Base-by-base conservation (phyloP, 164 flowering plant species). In the Dillenia turbinata region DNA sequence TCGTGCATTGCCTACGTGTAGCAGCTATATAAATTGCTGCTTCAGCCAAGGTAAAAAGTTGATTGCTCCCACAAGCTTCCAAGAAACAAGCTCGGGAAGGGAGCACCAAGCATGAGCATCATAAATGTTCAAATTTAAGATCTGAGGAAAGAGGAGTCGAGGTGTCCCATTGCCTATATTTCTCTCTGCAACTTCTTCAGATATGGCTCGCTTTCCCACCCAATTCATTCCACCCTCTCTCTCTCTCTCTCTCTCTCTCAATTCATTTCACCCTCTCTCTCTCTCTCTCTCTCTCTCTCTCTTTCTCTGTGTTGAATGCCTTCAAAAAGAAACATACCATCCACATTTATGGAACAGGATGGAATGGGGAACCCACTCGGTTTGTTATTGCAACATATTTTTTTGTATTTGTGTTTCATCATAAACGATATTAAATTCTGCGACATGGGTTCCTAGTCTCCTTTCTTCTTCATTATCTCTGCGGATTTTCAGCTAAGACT, bases 121-220 rank as follows among this genome's bases (percentile, higher is more conserved):
- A n/a, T 14, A 13, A 44, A 56, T 22, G 12, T 16, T 9, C 43
- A 44, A 5, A 44, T n/a, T 8, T 48, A 15, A 14, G 46, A 19
- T 10, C 13, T 9, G 24, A n/a, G 26, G 17, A 10, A 26, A 26
- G 2, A 33, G 7, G 40, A 33, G 40, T 4, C 47, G 55, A 60
- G 65, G 71, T 64, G 66, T 63, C 72, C 51, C 57, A 56, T 61
- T 62, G 68, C 66, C 48, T 61, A 51, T 56, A 9, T 19, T 12
- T 9, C 49, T 11, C 48, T 1, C 64, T 61, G 56, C 49, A 44
- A 17, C 13, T 9, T 17, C 49, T 43, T 10, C 57, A 8, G 19
- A 4, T 33, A 13, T 10, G 73, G 69, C 78, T 69, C 70, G 61
- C 55, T 54, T 73, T 56, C 79, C 80, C 69, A 55, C 59, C 40